Conservation (phyloP, 495 filamentous ascomycete genomes). For the Penicillium lividum region DNA sequence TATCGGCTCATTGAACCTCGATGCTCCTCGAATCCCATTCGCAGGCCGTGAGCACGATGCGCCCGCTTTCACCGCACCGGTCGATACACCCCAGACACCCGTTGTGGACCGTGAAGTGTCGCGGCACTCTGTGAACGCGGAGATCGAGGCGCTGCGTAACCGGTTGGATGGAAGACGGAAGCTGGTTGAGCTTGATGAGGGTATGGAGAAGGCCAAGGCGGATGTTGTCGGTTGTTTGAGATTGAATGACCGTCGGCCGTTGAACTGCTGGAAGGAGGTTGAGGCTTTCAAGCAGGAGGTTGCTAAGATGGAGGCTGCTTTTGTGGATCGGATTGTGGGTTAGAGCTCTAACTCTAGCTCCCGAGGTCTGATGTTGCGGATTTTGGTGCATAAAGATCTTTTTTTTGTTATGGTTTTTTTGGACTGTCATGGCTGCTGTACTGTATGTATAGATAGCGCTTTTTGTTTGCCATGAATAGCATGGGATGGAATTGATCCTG, state of each 20-base stretch:
- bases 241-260: constrained; percentile 81
- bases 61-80: constrained; percentile 20
- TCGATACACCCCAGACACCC: constrained; percentile 18
- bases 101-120: constrained; percentile 47
- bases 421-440: constrained; percentile 24
- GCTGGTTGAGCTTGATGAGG: constrained; percentile 63
- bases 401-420: constrained; percentile 14
- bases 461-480: constrained; percentile 19
- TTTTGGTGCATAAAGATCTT: constrained; percentile 16
- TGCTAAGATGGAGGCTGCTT: constrained; percentile 75
- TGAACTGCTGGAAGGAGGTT: constrained; percentile 97
- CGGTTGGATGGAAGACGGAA: constrained; percentile 76
- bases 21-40: constrained; percentile 51
- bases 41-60: constrained; percentile 44
- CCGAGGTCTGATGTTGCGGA: constrained; percentile 8
- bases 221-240: constrained; percentile 81
- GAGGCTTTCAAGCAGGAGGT: constrained; percentile 87
- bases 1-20: constrained; percentile 46
- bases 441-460: constrained; percentile 36
- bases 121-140: constrained; percentile 55
- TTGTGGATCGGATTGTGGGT: constrained; percentile 81
- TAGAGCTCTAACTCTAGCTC: constrained; percentile 22
- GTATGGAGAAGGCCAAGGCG: constrained; percentile 70
- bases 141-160: constrained; percentile 72
- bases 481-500: constrained; percentile 21